Evolutionary conservation across 2,329 filamentous ascomycete genomes (phyloP), one percentile per base, ranked within the genome.

Genomic region (Huntiella abstrusa): DNA sequence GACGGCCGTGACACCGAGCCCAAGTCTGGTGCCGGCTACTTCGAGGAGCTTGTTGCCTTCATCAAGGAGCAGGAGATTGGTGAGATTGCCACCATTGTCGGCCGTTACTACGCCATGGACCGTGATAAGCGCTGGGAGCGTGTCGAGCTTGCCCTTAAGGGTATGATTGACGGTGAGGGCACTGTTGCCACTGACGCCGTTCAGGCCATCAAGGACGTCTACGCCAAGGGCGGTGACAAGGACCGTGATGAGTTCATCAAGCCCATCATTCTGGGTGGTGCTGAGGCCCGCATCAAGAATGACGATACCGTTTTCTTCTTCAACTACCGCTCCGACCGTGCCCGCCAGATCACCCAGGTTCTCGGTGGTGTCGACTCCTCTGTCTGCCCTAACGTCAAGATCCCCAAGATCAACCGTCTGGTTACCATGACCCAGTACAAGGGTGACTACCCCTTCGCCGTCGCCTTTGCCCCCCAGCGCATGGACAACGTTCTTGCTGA

Each of bases 341-440:
- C 88, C 45, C 83, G 91, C 56, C 91, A 98, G 64, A 82, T 98
- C 61, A 93, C 86, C 43, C 91, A 96, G 67, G 73, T 98, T 39
- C 70, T 98, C 47, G 91, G 91, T 55, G 83, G 83, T 61, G 79
- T 88, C 59, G 91, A 98, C 68, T 83, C 85, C 58, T 93, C 85
- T 17, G 86, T 87, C 47, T 75, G 75, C 54, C 83, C 87, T 54
- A 84, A 95, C 63, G 94, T 96, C 71, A 72, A 83, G 41, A 96
- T 87, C 70, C 91, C 91, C 56, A 85, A 92, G 68, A 78, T 93
- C 66, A 82, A 73, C 56, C 71, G 59, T 47, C 57, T 98, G 52
- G 87, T 86, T 52, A 98, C 88, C 62, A 98, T 98, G 91, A 98
- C 91, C 45, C 83, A 84, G 60, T 98, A 98, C 75, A 98, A 98